phyloP scores from a whole-genome alignment of 352 stramenopile genomes.

The Globisporangium viniferum region DNA sequence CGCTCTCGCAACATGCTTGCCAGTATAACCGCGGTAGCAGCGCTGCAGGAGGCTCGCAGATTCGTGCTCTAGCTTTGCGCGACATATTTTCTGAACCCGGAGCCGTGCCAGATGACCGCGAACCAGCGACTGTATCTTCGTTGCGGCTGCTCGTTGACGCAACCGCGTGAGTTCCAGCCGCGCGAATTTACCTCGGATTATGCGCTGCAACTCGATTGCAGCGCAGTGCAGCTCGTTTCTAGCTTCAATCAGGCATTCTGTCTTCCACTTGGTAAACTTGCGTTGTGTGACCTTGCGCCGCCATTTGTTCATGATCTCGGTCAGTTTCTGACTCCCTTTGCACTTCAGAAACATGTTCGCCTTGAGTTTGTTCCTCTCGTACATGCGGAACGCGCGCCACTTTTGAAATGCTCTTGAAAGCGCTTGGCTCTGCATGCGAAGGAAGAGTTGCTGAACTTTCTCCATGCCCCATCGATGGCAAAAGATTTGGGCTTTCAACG shows the following conservation, averaged over 20 bases:
- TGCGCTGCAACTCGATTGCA: slow-evolving; percentile 70
- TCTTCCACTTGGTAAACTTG: slow-evolving; percentile 52
- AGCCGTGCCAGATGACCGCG: slow-evolving; percentile 38
- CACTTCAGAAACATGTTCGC: slow-evolving; percentile 82
- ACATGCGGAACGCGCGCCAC: slow-evolving; percentile 64
- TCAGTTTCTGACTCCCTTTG: slow-evolving; percentile 73
- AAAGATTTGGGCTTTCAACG: slow-evolving; percentile 80
- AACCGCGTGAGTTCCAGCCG: slow-evolving; percentile 23
- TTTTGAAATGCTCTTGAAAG: slow-evolving; percentile 65
- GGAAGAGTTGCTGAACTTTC: slow-evolving; percentile 75
- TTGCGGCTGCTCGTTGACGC: slow-evolving; percentile 29
- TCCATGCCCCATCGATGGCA: slow-evolving; percentile 84
- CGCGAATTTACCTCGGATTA: slow-evolving; percentile 47
- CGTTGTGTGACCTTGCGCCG: slow-evolving; percentile 45
- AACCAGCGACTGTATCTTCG: slow-evolving; percentile 48
- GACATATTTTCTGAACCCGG: slow-evolving; percentile 23
- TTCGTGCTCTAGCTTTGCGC: slow-evolving; percentile 40
- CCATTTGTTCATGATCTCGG: slow-evolving; percentile 63
- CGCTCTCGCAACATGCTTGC: slow-evolving; percentile 55
- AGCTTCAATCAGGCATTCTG: slow-evolving; percentile 38
- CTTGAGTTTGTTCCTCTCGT: slow-evolving; percentile 73
- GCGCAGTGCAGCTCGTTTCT: slow-evolving; percentile 58
- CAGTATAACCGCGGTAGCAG: slow-evolving; percentile 75
- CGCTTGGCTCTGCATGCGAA: slow-evolving; percentile 65
- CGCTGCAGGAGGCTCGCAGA: slow-evolving; percentile 56